Base-by-base conservation (phyloP, 2,329 filamentous ascomycete genomes). In the Mycosphaerella sp. region DNA sequence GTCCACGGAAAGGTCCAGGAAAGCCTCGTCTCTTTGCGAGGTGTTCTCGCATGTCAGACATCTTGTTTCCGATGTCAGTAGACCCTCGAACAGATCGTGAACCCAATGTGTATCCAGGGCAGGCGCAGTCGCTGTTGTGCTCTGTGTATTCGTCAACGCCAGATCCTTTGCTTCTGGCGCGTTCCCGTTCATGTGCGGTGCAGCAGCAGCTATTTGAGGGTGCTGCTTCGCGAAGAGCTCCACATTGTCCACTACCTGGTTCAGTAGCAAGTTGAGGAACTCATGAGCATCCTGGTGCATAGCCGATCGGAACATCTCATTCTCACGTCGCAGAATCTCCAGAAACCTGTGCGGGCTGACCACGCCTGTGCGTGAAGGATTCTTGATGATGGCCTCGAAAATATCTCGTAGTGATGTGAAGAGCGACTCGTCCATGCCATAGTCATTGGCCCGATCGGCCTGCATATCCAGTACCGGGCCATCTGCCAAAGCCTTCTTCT, bases 261-360 rank as follows among this genome's bases (percentile, higher is more conserved):
- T 98, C n/a, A 98, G 76, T 2, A 98, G 78, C 28, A 97, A 75
- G 53, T 95, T 95, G 62, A 97, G 81, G 61, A 98, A 98, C 66
- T 98, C 93, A 69, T 98, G 93, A 1, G 93, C 93, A 67, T 98
- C 93, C 68, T 98, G 93, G 69, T 98, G 93, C 87, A 96, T 95
- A 3, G 90, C 87, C 35, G 89, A 91, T 52, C 89, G 84, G 64
- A 98, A 98, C 85, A 95, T 90, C 69, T 98, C 93, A 67, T 98
- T 95, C 62, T 97, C 89, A 56, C 87, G 82, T 65, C 90, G 88
- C 64, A 98, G 82, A 21, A 96, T 90, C 66, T 98, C 91, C 32
- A 98, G 76, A 58, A 98, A 96, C 56, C 90, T 85, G 63, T 91
- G 85, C 1, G 93, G 93, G 64, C 90, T 95, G 37, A 97, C 79